Evolutionary conservation across 2,329 filamentous ascomycete genomes (phyloP), one percentile per base, ranked within the genome.

Genomic region (Botrytis sinoallii): DNA sequence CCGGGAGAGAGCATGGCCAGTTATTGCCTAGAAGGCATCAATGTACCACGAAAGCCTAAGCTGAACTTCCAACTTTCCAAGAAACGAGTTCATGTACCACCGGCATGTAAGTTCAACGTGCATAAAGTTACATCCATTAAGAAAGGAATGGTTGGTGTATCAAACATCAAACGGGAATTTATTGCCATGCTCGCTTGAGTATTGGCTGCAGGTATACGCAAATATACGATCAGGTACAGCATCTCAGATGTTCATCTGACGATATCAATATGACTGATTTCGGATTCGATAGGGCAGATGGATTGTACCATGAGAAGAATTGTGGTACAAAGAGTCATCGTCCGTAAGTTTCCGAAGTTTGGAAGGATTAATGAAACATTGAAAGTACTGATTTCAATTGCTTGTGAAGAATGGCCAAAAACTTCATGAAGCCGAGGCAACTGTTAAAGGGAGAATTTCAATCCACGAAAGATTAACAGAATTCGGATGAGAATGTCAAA

Each of bases 221-320:
- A 67, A 67, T n/a, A 55, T 40, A 67, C 46, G 32, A 67, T 55
- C 64, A 38, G 44, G 64, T 67, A 55, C 64, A 52, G 48, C 46
- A 67, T 67, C 44, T 67, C 25, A 67, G 64, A 67, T 67, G 64
- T 55, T 67, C 64, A 67, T 67, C 64, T 67, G 64, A 67, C 46
- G 38, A 32, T 65, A 32, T 52, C 25, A 67, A 67, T 67, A 67
- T 29, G 64, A 40, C 44, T 67, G 64, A 67, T 67, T n/a, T 67
- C 25, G 22, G 16, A 67, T 52, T 55, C 64, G 64, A 67, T 67
- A 67, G 64, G 64, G 64, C 46, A 67, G 25, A 38, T 40, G 25
- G 14, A 67, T 22, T 20, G 46, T 67, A 40, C 32, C 55, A 38
- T 67, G 22, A 55, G 12, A 29, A 40, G 22, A 35, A 29, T 29